Percentiles rank a stretch among this genome's conserved stretches.
Conservation (phyloP, 2,329 filamentous ascomycete genomes). For the Colletotrichum horii region DNA sequence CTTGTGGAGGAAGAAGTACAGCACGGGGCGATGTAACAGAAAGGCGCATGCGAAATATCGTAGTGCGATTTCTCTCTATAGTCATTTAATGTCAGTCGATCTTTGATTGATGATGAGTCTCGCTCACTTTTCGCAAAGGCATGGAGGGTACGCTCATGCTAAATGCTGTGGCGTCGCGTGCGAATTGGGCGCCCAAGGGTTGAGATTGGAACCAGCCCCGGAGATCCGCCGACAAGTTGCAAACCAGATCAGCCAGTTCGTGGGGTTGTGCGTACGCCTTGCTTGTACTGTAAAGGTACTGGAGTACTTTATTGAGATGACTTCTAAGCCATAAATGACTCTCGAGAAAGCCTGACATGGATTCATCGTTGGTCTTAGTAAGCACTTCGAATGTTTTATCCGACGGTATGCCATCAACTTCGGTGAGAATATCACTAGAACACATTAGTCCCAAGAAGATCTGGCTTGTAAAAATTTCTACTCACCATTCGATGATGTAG, state of each 20-base stretch:
- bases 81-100: neutral
- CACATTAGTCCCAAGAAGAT: neutral
- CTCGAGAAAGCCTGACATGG: neutral
- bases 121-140: neutral
- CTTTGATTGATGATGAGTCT: neutral
- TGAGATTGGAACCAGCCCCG: neutral
- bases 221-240: neutral
- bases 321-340: neutral
- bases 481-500: neutral
- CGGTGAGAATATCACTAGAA: neutral
- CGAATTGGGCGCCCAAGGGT: neutral
- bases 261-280: slow-evolving; percentile 11
- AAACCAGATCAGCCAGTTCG: slow-evolving; percentile 2
- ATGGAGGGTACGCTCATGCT: neutral
- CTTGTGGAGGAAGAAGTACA: slow-evolving; percentile 12
- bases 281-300: neutral
- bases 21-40: slow-evolving; percentile 6
- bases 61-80: slow-evolving; percentile 7
- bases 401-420: neutral
- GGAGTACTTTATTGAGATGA: neutral
- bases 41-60: slow-evolving; percentile 10
- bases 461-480: neutral
- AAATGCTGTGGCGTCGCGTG: neutral
- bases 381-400: neutral
- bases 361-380: neutral